Evolutionary conservation across 1,139 yeast genomes (phyloP), one percentile per base, ranked within the genome.

Genomic region (Lipomyces yarrowii): DNA sequence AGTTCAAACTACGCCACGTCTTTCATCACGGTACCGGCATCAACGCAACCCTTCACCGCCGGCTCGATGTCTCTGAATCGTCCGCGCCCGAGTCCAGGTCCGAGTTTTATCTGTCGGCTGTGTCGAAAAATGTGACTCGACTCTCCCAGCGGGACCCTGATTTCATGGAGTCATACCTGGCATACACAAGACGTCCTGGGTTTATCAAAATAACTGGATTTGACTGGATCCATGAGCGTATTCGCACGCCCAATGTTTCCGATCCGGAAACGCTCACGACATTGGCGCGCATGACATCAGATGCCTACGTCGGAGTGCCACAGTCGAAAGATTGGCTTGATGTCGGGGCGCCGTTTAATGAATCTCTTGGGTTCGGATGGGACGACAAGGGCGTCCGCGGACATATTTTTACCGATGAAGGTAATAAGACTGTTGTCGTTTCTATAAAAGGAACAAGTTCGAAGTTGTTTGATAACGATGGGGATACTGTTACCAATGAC

Each of bases 371-470:
- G 2, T 89, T 89, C 75, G 99, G 99, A 1, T 94, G 99, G 99
- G 86, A 85, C 68, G 87, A 83, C 18, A 86, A 85, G 67, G 98
- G 98, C 0, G 79, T 94, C 5, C 81, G 99, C 56, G 99, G 99
- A 1, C 98, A 94, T 75, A 87, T 96, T 1, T 94, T 96, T 78
- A 88, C 87, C n/a, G 87, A 89, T 72, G 84, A 84, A 23, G 86
- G 84, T 68, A 83, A 87, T 59, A 81, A 86, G 39, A 84, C 91
- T 0, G 92, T 91, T 18, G 89, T 96, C 1, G 84, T 94, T 60
- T 87, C 97, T 0, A 82, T 91, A 67, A 94, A 94, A 77, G 99
- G 99, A 0, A 94, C 99, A 0, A 87, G 94, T 63, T 97, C 98
- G 0, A 93, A 96, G 0, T 90, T 89, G 1, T 76, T 89, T 18